Conservation (phyloP, 2,329 filamentous ascomycete genomes). For the Torrubiella hemipterigena region DNA sequence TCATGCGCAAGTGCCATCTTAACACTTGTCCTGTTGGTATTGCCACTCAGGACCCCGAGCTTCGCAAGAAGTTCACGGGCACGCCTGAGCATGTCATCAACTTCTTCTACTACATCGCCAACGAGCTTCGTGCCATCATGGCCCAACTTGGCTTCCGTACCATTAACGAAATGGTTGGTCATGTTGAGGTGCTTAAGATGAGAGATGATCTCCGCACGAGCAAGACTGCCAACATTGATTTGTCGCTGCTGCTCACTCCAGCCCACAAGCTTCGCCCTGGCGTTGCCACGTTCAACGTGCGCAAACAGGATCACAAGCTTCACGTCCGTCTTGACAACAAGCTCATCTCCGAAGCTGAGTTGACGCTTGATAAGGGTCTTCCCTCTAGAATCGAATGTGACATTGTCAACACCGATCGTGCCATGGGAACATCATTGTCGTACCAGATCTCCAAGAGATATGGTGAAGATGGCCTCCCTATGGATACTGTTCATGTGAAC, state of each 20-base stretch:
- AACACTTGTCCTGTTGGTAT: conserved; percentile 90
- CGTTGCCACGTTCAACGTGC: conserved; percentile 93
- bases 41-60: conserved; percentile 86
- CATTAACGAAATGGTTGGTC: conserved; percentile 96
- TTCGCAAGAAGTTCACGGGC: conserved; percentile 86
- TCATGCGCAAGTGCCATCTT: conserved; percentile 70
- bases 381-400: conserved; percentile 92
- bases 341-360: conserved; percentile 87
- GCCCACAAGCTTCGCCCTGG: conserved; percentile 92
- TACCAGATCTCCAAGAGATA: conserved; percentile 93
- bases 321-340: conserved; percentile 94
- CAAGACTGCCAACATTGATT: conserved; percentile 87
- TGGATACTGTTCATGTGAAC: conserved; percentile 91
- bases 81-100: conserved; percentile 96
- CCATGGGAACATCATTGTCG: conserved; percentile 83
- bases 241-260: conserved; percentile 85
- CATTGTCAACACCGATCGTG: conserved; percentile 91
- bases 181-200: conserved; percentile 74
- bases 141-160: conserved; percentile 88
- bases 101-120: conserved; percentile 97
- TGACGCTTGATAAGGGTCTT: conserved; percentile 87
- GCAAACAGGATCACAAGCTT: conserved; percentile 92
- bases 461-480: conserved; percentile 76
- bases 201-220: conserved; percentile 77
- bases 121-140: conserved; percentile 95